Percentiles rank a stretch among this genome's conserved stretches.
phyloP scores from a whole-genome alignment of 73 alveolate species.

The Paramecium sexaurelia region DNA sequence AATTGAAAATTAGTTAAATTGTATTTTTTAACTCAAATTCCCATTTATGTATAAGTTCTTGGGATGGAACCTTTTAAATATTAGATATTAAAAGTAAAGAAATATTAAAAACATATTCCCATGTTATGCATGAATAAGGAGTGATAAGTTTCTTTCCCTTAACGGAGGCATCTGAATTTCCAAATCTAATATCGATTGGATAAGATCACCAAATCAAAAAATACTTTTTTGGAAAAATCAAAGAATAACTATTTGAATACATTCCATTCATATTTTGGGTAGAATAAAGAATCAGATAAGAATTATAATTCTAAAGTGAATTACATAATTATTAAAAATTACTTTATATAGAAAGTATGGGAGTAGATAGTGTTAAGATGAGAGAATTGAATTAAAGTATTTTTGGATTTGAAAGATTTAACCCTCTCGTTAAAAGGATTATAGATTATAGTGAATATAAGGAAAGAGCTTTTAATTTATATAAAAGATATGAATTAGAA shows the following conservation, averaged over 20 bases:
- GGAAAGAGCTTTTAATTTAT: neutral
- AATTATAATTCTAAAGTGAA: slow-evolving; percentile 3
- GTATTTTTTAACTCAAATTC: neutral
- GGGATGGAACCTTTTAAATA: slow-evolving; percentile 45
- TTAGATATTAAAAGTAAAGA: neutral
- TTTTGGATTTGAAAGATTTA: neutral
- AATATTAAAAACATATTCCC: neutral
- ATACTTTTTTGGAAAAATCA: neutral
- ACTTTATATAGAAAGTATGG: slow-evolving; percentile 7
- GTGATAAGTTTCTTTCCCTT: slow-evolving; percentile 14
- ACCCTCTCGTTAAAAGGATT: neutral
- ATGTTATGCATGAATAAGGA: neutral
- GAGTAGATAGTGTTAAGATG: slow-evolving; percentile 39
- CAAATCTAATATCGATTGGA: slow-evolving; percentile 13
- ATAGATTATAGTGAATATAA: slow-evolving; percentile 23
- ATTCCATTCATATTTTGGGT: slow-evolving; percentile 56
- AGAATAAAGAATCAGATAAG: slow-evolving; percentile 30
- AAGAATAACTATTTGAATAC: slow-evolving; percentile 4
- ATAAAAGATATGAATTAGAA: neutral
- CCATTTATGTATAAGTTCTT: slow-evolving; percentile 26
- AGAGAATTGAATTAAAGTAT: neutral
- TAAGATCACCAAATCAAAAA: neutral
- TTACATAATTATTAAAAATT: neutral
- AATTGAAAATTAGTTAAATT: neutral
- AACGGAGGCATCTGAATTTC: neutral